phyloP scores from a whole-genome alignment of 2,329 filamentous ascomycete species.

The Colletotrichum chlorophyti region DNA sequence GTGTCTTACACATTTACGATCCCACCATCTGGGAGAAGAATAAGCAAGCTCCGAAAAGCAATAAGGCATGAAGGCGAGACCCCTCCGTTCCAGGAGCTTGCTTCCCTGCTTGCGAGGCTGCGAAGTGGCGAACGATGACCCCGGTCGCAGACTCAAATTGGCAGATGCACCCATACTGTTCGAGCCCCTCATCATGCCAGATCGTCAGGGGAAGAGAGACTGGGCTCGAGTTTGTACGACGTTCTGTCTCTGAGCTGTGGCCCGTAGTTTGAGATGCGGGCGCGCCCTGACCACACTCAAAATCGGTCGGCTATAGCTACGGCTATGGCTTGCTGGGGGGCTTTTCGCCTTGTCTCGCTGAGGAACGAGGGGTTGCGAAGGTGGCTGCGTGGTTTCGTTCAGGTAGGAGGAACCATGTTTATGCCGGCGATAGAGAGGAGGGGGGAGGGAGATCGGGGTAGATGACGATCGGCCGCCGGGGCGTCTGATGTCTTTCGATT shows the following conservation, averaged over 20 bases:
- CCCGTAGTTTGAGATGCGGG: background rate
- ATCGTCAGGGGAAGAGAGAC: conserved; percentile 16
- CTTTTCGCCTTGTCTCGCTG: too few species aligned
- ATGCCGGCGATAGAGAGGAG: too few species aligned
- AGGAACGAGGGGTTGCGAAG: background rate
- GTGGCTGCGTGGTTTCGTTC: too few species aligned
- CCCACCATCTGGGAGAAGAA: background rate
- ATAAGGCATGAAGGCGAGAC: background rate
- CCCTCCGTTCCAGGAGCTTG: background rate
- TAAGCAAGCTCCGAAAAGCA: background rate
- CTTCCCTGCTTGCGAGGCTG: background rate
- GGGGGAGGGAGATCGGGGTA: too few species aligned
- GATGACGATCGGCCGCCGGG: background rate
- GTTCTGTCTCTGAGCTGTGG: background rate
- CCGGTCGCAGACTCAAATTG: conserved; percentile 15
- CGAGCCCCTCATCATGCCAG: conserved; percentile 3
- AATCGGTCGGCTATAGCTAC: too few species aligned
- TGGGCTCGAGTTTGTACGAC: background rate
- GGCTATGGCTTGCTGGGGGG: too few species aligned
- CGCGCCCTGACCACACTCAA: conserved; percentile 25
- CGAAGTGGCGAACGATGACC: too few species aligned
- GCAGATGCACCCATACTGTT: conserved; percentile 11
- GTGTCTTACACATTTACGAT: too few species aligned
- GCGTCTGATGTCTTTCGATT: background rate
- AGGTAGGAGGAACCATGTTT: too few species aligned